Base-by-base conservation (phyloP, 345 rosid genomes). In the Orychophragmus violaceus region DNA sequence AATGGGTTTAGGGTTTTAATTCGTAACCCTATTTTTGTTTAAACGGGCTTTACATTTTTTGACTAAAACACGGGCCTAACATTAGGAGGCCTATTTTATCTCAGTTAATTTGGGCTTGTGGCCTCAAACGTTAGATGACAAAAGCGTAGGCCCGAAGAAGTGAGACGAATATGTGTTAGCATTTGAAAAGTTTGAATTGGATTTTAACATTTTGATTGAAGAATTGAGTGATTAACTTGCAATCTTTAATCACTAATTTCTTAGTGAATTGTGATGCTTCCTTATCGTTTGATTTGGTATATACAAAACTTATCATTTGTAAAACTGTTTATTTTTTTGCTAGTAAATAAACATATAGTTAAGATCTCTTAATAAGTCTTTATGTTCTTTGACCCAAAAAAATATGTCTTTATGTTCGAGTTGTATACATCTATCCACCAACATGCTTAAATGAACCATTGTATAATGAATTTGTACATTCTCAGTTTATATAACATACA, bases 1-100 rank as follows among this genome's bases (percentile, higher is more conserved):
- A 46, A 46, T 35, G 63, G 76, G 70, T 48, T 71, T 56, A 71
- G 70, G 75, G 70, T 71, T 64, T 48, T 54, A 44, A 8, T 54
- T 55, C 63, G 27, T 32, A 62, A 13, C 50, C 69, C 46, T 44
- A n/a, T 13, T 8, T 23, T 44, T 0, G 4, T 17, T 18, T 5
- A 2, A 16, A 1, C n/a, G n/a, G n/a, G n/a, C n/a, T n/a, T n/a
- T n/a, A n/a, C n/a, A n/a, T n/a, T n/a, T n/a, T n/a, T n/a, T n/a
- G n/a, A n/a, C n/a, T n/a, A n/a, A n/a, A n/a, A n/a, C 0, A 41
- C 11, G 51, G 72, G 72, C 71, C 56, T 0, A 0, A 11, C 1
- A 7, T 3, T 6, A 17, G 13, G 1, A 24, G 36, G 35, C 62
- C 42, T 8, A 0, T 8, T 17, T 54, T 54, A 6, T 35, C 6